These are phyloP conservation scores for Miamiensis avidus DNA, from an alignment of 169 alveolate species.

Conservation along the genomic window DNA sequence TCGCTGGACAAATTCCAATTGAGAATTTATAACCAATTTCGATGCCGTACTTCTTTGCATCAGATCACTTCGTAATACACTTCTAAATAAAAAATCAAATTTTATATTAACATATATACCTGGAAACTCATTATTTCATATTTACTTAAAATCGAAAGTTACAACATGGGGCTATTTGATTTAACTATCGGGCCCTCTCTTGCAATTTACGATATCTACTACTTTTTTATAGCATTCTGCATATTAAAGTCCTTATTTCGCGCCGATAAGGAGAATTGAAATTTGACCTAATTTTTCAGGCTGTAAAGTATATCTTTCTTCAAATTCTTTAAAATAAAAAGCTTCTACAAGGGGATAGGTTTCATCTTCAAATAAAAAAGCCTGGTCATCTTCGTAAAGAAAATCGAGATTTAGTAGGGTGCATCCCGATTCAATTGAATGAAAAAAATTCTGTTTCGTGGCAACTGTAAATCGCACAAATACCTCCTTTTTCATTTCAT, in stretches of 20 bases:
- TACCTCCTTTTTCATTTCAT: not conserved
- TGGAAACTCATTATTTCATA: too few relatives aligned
- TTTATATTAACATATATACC: too few relatives aligned
- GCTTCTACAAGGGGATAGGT: not conserved
- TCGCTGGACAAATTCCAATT: not conserved
- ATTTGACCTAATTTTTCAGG: not conserved
- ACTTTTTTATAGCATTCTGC: not conserved
- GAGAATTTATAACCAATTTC: not conserved
- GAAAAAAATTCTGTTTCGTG: not conserved
- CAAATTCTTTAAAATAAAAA: not conserved
- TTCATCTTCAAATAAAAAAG: not conserved
- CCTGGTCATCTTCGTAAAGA: not conserved
- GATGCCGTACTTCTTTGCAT: not conserved
- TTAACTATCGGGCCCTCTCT: not conserved
- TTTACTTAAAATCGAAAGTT: too few relatives aligned
- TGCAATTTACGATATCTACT: not conserved
- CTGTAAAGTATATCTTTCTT: not conserved
- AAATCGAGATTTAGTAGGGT: not conserved
- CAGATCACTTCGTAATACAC: too few relatives aligned
- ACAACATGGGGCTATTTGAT: not conserved
- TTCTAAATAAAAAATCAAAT: too few relatives aligned
- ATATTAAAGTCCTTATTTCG: not conserved
- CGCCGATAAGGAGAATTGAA: not conserved
- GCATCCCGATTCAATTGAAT: not conserved
- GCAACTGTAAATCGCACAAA: not conserved